These are phyloP conservation scores for Posidonia oceanica DNA, from an alignment of 116 monocot genomes.

Conservation along the genomic window DNA sequence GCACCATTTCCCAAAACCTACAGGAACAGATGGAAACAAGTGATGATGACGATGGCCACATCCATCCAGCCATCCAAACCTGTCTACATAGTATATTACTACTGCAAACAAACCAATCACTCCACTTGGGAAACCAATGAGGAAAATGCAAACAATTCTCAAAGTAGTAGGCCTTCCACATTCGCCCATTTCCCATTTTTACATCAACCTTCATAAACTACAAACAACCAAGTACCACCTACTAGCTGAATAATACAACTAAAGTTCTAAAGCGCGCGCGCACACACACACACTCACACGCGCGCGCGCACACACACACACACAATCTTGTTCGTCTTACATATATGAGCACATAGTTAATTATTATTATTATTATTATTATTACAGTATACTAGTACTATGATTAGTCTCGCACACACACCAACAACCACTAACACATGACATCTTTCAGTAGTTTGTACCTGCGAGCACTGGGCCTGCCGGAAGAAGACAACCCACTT, in stretches of 20 bases:
- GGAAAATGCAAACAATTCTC: not conserved
- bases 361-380: not conserved
- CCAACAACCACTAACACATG: constrained; percentile 15
- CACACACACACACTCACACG: not conserved
- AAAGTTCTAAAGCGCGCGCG: not conserved
- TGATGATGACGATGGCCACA: not conserved
- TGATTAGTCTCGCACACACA: not conserved
- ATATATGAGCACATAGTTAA: too few relatives aligned
- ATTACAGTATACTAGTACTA: not conserved
- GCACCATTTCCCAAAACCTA: not conserved
- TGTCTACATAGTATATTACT: not conserved
- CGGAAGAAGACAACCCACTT: constrained; percentile 3
- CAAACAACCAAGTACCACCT: too few relatives aligned
- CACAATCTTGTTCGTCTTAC: too few relatives aligned
- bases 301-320: too few relatives aligned
- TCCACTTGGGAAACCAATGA: not conserved
- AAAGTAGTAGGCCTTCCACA: not conserved
- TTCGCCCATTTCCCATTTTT: too few relatives aligned
- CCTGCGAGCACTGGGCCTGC: constrained; percentile 34
- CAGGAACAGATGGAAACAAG: not conserved
- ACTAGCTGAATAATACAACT: not conserved
- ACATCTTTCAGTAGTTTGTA: constrained; percentile 86
- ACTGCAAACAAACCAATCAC: not conserved
- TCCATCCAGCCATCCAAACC: not conserved
- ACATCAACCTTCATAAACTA: too few relatives aligned